These are phyloP conservation scores for Solanum pinnatisectum DNA, from an alignment of 257 asterid genomes.

Conservation along the genomic window DNA sequence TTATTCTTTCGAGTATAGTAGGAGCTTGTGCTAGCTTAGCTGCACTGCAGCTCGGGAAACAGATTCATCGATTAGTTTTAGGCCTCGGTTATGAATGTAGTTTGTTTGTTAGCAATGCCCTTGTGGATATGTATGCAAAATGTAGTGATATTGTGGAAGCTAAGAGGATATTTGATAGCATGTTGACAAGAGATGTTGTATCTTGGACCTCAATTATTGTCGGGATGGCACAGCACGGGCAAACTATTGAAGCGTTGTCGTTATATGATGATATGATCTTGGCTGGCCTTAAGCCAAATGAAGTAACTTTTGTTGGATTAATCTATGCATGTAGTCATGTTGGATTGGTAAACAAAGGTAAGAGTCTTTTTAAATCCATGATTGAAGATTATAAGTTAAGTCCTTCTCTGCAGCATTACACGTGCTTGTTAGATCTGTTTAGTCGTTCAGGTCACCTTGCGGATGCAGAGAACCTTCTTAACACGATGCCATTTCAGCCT, in stretches of 20 bases:
- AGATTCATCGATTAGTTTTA: slow-evolving; percentile 57
- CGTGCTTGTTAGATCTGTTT: slow-evolving; percentile 73
- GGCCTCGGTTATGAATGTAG: slow-evolving; percentile 45
- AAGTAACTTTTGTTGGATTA: slow-evolving; percentile 66
- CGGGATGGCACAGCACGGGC: slow-evolving; percentile 91
- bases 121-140: slow-evolving; percentile 83
- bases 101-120: slow-evolving; percentile 36
- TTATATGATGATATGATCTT: slow-evolving; percentile 52
- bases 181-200: slow-evolving; percentile 47
- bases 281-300: slow-evolving; percentile 55
- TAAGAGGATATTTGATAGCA: slow-evolving; percentile 34
- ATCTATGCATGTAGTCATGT: slow-evolving; percentile 76
- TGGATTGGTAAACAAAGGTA: slow-evolving; percentile 60
- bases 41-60: slow-evolving; percentile 55
- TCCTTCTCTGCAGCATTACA: slow-evolving; percentile 69
- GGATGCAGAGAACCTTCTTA: slow-evolving; percentile 50
- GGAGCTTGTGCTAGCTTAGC: slow-evolving; percentile 54
- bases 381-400: slow-evolving; percentile 36
- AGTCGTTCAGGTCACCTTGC: slow-evolving; percentile 57
- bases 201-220: slow-evolving; percentile 84
- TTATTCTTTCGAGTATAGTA: slow-evolving; percentile 49
- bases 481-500: slow-evolving; percentile 57
- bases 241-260: slow-evolving; percentile 39
- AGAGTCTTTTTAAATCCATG: slow-evolving; percentile 57
- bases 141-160: slow-evolving; percentile 62